Evolutionary conservation across 2,329 filamentous ascomycete genomes (phyloP).

Genomic region (Nigrograna mackinnonii): DNA sequence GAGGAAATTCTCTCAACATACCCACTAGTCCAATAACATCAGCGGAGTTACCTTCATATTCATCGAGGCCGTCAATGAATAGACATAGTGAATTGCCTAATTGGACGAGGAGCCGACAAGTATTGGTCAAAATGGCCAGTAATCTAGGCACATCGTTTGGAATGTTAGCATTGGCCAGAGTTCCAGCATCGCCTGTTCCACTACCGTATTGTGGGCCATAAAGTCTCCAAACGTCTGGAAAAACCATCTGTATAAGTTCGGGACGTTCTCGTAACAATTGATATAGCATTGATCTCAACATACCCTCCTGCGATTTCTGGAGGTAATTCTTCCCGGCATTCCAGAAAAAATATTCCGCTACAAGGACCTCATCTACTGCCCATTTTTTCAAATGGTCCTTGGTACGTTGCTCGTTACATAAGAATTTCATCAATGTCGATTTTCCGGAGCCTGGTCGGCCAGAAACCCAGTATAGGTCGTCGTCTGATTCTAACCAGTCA

Average conservation of each 20-base stretch:
- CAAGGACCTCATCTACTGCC: not conserved
- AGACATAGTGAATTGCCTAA: too few relatives aligned
- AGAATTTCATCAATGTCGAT: constrained; percentile 46
- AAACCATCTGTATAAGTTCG: not conserved
- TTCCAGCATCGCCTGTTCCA: too few relatives aligned
- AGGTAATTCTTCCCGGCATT: not conserved
- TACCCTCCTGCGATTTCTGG: not conserved
- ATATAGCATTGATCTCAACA: constrained; percentile 1
- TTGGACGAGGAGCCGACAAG: too few relatives aligned
- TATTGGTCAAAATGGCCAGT: too few relatives aligned
- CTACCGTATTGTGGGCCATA: too few relatives aligned
- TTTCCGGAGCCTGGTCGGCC: constrained; percentile 54
- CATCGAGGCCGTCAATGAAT: constrained; percentile 9
- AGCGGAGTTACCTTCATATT: too few relatives aligned
- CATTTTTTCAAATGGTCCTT: not conserved
- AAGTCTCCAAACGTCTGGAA: too few relatives aligned
- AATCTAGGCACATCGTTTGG: not conserved
- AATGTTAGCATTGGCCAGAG: not conserved
- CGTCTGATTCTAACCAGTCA: constrained; percentile 12
- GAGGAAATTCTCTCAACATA: too few relatives aligned
- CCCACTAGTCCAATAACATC: too few relatives aligned
- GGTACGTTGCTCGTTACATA: not conserved
- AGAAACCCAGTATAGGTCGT: constrained; percentile 35
- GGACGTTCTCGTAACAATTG: not conserved
- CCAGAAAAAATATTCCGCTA: constrained; percentile 1